Percentiles rank a stretch among this genome's conserved stretches.
Conservation (phyloP, 352 stramenopile species). For the Thalassiosira ordinaria region DNA sequence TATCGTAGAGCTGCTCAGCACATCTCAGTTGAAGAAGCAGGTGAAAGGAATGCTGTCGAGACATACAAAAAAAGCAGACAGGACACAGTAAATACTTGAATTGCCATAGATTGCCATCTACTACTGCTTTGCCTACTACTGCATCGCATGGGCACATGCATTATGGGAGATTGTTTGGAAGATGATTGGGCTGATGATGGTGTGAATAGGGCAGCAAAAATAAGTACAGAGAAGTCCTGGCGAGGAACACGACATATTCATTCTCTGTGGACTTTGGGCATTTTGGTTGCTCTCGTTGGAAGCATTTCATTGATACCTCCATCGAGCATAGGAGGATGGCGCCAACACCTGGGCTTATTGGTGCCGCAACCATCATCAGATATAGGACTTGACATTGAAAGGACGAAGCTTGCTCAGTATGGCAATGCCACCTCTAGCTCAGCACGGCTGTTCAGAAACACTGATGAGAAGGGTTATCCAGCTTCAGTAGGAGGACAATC, state of each 20-base stretch:
- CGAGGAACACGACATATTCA: not conserved
- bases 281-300: slow-evolving; percentile 5
- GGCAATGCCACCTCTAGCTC: not conserved
- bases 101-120: too few species aligned
- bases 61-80: too few species aligned
- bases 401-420: not conserved
- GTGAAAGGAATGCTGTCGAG: too few species aligned
- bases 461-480: not conserved
- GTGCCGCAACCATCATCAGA: not conserved
- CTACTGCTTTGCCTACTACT: too few species aligned
- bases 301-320: not conserved
- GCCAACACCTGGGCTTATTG: not conserved
- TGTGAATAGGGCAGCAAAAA: too few species aligned
- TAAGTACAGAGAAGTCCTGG: slow-evolving; percentile 1
- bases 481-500: not conserved
- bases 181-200: too few species aligned
- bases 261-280: not conserved
- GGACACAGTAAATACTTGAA: too few species aligned
- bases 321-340: not conserved
- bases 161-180: too few species aligned
- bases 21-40: too few species aligned
- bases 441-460: slow-evolving; percentile 4
- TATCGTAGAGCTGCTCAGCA: too few species aligned
- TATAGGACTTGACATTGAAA: not conserved
- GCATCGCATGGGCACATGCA: too few species aligned